A percentile compares a stretch with the other conserved stretches of the same genome.
Evolutionary conservation across 2,329 filamentous ascomycete genomes (phyloP).

Genomic region (Clonostachys chloroleuca): DNA sequence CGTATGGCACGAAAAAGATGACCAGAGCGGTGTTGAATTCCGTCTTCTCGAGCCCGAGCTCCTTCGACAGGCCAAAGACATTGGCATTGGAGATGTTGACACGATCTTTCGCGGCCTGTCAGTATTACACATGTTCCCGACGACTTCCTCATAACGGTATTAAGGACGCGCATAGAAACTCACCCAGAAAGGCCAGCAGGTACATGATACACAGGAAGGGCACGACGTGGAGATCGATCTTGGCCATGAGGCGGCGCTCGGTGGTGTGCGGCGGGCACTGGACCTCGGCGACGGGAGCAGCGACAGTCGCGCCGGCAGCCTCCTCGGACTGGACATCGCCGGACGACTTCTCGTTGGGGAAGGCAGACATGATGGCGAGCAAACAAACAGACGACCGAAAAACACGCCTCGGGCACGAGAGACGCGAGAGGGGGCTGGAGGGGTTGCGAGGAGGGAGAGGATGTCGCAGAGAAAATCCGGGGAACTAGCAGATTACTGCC

Average conservation of each 20-base stretch:
- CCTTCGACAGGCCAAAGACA: constrained; percentile 58
- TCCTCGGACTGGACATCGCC: no score
- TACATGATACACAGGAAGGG: constrained; percentile 72
- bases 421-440: no score
- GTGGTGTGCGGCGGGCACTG: constrained; percentile 49
- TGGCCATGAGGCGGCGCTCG: constrained; percentile 61
- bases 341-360: no score
- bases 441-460: no score
- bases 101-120: constrained; percentile 36
- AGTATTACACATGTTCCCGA: background rate
- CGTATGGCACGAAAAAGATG: constrained; percentile 79
- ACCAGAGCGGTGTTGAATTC: constrained; percentile 74
- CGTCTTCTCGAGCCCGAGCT: constrained; percentile 53
- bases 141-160: no score
- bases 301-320: no score
- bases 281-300: no score
- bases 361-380: no score
- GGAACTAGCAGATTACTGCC: no score
- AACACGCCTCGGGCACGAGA: no score
- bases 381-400: no score
- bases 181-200: constrained; percentile 61
- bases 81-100: constrained; percentile 79
- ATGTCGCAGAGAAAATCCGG: no score
- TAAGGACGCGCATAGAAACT: constrained; percentile 2
- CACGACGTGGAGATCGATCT: constrained; percentile 68